Conservation (phyloP, 2,329 filamentous ascomycete species). For the Kalmusia sp. region DNA sequence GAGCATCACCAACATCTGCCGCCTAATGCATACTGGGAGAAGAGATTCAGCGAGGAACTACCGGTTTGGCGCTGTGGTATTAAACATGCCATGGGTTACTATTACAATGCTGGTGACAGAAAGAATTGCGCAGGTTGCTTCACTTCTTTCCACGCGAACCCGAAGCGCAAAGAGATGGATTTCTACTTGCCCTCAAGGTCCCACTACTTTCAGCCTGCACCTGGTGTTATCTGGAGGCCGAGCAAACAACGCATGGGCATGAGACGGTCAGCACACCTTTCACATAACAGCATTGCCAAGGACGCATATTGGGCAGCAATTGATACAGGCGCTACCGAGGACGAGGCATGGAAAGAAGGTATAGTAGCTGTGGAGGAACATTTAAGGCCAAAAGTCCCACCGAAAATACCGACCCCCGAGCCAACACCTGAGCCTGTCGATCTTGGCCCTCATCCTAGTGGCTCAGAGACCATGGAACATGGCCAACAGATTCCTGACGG, state of each 20-base stretch:
- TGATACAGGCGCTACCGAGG: slow-evolving; percentile 10
- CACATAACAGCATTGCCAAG: slow-evolving; percentile 36
- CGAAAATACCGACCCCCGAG: slow-evolving; percentile 18
- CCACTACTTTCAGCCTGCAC: slow-evolving; percentile 23
- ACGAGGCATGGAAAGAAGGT: slow-evolving; percentile 20
- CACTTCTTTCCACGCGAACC: slow-evolving; percentile 20
- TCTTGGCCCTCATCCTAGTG: slow-evolving; percentile 30
- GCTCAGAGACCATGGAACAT: slow-evolving; percentile 35
- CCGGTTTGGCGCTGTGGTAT: slow-evolving; percentile 35
- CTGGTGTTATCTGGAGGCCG: slow-evolving; percentile 25
- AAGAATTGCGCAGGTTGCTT: slow-evolving; percentile 31
- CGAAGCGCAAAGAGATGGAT: slow-evolving; percentile 25
- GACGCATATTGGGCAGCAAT: slow-evolving; percentile 30
- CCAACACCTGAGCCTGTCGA: slow-evolving; percentile 20
- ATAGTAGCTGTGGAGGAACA: slow-evolving; percentile 20
- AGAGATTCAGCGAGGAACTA: slow-evolving; percentile 17
- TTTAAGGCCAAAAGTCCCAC: slow-evolving; percentile 16
- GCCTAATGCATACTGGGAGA: slow-evolving; percentile 26
- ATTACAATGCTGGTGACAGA: slow-evolving; percentile 37
- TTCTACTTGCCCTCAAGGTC: slow-evolving; percentile 33
- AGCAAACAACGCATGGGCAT: slow-evolving; percentile 15
- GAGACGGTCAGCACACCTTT: slow-evolving; percentile 12
- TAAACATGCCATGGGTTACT: slow-evolving; percentile 33
- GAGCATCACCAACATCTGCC: slow-evolving; percentile 29
- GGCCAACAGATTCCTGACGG: slow-evolving; percentile 28